phyloP scores from a whole-genome alignment of 441 rosid genomes.

The Bocquillonia castaneifolia region DNA sequence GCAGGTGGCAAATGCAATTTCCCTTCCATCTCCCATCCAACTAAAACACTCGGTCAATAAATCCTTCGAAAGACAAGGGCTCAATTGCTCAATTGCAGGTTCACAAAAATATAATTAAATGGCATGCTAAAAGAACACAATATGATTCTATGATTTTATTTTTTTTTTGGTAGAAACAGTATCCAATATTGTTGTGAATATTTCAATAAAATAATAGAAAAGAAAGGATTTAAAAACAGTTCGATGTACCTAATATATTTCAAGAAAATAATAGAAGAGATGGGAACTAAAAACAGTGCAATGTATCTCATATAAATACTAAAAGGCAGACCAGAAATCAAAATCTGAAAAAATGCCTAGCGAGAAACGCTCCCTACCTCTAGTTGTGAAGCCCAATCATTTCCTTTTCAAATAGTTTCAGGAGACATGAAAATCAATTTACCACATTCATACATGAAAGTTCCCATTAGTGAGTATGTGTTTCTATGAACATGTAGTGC shows the following conservation, averaged over 20 bases:
- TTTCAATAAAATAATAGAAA: neutral
- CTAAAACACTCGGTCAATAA: neutral
- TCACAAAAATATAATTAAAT: neutral
- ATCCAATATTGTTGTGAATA: neutral
- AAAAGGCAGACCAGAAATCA: neutral
- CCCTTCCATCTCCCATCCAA: slow-evolving; percentile 4
- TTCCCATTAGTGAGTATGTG: too few species aligned
- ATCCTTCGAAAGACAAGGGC: neutral
- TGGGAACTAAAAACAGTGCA: neutral
- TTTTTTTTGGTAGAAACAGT: neutral
- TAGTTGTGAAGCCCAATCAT: neutral
- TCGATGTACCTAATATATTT: neutral
- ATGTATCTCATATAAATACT: neutral
- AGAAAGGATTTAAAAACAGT: neutral
- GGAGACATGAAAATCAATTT: neutral
- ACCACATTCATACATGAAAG: too few species aligned
- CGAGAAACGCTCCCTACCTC: neutral
- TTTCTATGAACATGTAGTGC: neutral
- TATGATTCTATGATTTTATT: too few species aligned
- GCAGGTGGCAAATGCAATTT: neutral
- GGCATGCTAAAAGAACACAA: neutral
- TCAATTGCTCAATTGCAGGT: neutral
- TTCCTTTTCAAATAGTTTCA: neutral
- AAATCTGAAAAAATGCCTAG: neutral
- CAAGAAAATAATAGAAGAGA: neutral